Evolutionary conservation across 495 filamentous ascomycete genomes (phyloP), one percentile per base, ranked within the genome.

Genomic region (Penicillium cosmopolitanum): DNA sequence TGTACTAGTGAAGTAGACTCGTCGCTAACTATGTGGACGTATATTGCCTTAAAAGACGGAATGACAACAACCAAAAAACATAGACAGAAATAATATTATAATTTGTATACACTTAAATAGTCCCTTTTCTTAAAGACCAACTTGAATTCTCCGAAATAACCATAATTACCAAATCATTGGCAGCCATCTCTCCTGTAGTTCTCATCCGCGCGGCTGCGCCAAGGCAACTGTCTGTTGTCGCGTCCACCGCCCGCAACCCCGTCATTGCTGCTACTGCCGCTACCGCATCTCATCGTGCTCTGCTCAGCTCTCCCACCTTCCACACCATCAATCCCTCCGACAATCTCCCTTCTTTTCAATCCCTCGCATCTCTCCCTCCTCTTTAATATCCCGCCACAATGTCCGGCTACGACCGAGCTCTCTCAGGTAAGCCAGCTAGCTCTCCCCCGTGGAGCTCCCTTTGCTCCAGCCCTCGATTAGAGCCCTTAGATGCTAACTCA

Each of bases 371-470:
- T 43, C 23, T 19, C 35, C 50, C 44, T 10, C 53, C 42, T 35
- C 50, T 10, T 47, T 42, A 15, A 38, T 43, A 51, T 48, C 57
- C 42, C 64, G 61, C 57, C 69, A 94, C 92, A 87, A 87, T 89
- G 74, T 92, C 92, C 62, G 90, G 90, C 77, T 96, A 96, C 77
- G 92, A 96, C 74, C 89, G 92, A 91, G 92, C 92, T 78, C 87
- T 96, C 74, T 95, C 92, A 72, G 92, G 92, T 94, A 85, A 81
- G 87, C 77, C 63, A 71, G 65, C 66, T 71, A 63, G 66, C 66
- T 68, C 58, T 44, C 58, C 52, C 52, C 53, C 46, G 43, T 19
- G 53, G 58, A 70, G 68, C 64, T 74, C 60, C 61, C 52, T 68
- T 56, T 43, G 55, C 40, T 67, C 47, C 57, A 34, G 43, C 56